Evolutionary conservation across 1,284 basidiomycete genomes (phyloP), one percentile per base, ranked within the genome.

Genomic region (Sporisorium exsertum): DNA sequence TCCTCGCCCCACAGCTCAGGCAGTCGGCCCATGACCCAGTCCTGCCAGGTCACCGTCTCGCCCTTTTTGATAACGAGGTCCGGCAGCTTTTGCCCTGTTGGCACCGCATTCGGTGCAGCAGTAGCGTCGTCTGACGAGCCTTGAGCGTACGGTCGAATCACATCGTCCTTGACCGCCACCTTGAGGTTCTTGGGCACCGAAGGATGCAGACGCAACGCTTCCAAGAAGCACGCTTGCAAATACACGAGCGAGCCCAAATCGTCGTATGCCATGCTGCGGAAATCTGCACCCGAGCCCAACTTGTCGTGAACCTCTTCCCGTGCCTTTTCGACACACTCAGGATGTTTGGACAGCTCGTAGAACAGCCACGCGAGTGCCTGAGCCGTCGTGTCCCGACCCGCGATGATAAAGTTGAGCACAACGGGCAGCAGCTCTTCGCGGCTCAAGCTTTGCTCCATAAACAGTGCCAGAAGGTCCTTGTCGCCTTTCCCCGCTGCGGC

Each of bases 381-480:
- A 18, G 81, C 81, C 1, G 80, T 82, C 15, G 81, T 82, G 62
- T 81, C 79, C 4, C 80, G 57, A 81, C 78, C 78, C 16, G 74
- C 71, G 29, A 80, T 71, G 49, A 80, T 40, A 57, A 80, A 78
- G 73, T 79, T 78, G 55, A 79, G 72, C 24, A 82, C 77, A 0
- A 84, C 82, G 7, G 70, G 66, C 1, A 84, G 79, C 35, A 87
- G 66, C 64, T 85, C 79, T 51, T 81, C 67, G 42, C 84, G 83
- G 29, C 66, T 57, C 22, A 64, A 35, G 10, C 68, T 72, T 59
- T 88, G 86, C 22, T 87, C 84, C 61, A 86, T 81, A 80, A 89
- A 89, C 54, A 87, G 86, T 22, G 87, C 87, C 18, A 86, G 84
- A 37, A 82, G 65, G 27, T 82, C 80, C 67, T 80, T 80, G 59